Conservation (phyloP, 2,329 filamentous ascomycete species). For the Sclerotinia trifoliorum region DNA sequence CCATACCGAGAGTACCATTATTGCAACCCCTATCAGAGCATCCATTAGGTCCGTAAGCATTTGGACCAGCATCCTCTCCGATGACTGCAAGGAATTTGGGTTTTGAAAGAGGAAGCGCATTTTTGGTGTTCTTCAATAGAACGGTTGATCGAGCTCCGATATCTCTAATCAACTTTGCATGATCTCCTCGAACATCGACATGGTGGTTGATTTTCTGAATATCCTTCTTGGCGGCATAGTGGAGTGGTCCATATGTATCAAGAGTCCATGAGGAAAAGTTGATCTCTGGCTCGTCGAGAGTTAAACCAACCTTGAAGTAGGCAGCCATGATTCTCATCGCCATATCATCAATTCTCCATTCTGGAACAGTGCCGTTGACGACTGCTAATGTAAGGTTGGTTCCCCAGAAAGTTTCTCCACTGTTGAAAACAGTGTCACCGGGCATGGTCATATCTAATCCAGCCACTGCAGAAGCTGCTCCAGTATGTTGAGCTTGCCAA, state of each 20-base stretch:
- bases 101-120: conserved; percentile 72
- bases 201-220: conserved; percentile 73
- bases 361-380: conserved; percentile 83
- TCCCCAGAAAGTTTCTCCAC: conserved; percentile 66
- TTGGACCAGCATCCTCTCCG: conserved; percentile 79
- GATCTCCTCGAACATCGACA: conserved; percentile 77
- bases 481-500: conserved; percentile 57
- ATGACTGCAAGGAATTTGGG: conserved; percentile 75
- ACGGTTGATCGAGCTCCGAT: conserved; percentile 80
- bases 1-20: conserved; percentile 66
- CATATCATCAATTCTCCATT: conserved; percentile 90
- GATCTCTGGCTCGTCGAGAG: conserved; percentile 49
- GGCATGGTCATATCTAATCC: conserved; percentile 78
- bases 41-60: conserved; percentile 44
- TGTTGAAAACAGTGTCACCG: conserved; percentile 75
- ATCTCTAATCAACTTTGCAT: conserved; percentile 70
- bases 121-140: conserved; percentile 77
- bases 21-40: conserved; percentile 67
- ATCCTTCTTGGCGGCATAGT: conserved; percentile 52
- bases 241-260: conserved; percentile 52
- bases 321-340: conserved; percentile 76
- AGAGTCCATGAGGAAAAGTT: conserved; percentile 89
- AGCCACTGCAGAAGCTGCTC: conserved; percentile 15
- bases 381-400: conserved; percentile 84
- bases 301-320: conserved; percentile 64